Evolutionary conservation across 2,329 filamentous ascomycete genomes (phyloP), one percentile per base, ranked within the genome.

Genomic region (Nothophaeocryptopus gaeumannii): DNA sequence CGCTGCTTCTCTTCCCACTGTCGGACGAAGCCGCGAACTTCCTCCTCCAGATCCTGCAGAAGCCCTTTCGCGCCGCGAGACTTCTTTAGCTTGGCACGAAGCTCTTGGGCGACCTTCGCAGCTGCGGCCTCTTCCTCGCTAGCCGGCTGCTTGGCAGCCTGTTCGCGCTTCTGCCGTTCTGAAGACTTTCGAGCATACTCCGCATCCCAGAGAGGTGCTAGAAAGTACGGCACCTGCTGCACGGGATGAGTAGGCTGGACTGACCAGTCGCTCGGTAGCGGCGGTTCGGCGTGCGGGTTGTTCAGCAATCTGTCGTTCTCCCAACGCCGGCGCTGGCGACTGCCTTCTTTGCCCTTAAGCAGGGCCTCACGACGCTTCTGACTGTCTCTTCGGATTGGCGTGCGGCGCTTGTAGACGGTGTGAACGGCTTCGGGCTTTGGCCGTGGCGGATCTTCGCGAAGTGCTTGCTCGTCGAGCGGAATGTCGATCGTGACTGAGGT

Each of bases 281-380:
- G 93, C 0, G 91, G 89, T 59, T 92, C 82, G 13, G 80, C 88
- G 71, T 93, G 86, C 13, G 93, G 93, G 53, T 97, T 93, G 70
- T 84, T 82, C 49, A 96, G 74, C 55, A 97, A 82, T 58, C 83
- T 89, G 72, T 96, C 92, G 70, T 97, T 99, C 75, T 99, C 93
- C 90, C 91, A 97, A 48, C 92, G 80, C 62, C 92, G 85, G 42
- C 92, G 79, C 63, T 92, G 84, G 32, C 92, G 81, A 62, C 83
- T 92, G 31, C 92, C 92, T 70, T 96, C 90, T 60, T 95, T 95
- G 49, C 92, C 92, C 73, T 90, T 95, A 30, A 93, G 76, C 45
- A 95, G 66, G 2, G 84, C 81, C 58, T 96, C 89, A 13, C 91
- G 83, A 44, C 80, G 72, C 63, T 82, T 83, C 62, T 81, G 62